Percentiles rank a stretch among this genome's conserved stretches.
Evolutionary conservation across 352 stramenopile genomes (phyloP).

Genomic region (Globisporangium recalcitrans): DNA sequence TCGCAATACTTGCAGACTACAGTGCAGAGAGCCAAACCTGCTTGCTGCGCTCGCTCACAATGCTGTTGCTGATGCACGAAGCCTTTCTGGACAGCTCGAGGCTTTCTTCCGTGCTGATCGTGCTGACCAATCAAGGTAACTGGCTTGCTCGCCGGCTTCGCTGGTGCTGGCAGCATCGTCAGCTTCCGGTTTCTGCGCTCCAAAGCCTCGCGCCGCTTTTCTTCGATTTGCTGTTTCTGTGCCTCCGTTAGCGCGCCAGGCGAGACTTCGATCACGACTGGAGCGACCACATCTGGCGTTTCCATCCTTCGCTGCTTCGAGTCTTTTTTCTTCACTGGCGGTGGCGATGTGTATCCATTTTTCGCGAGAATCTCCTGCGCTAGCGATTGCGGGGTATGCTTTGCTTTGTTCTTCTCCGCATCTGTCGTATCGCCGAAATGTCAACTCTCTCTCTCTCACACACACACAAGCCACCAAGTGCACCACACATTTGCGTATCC

Average conservation of each 20-base stretch:
- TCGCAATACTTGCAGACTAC: too few species aligned
- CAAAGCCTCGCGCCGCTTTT: constrained; percentile 45
- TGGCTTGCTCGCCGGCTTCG: neutral
- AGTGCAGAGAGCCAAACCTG: too few species aligned
- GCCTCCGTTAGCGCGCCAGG: constrained; percentile 47
- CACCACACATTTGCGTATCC: neutral
- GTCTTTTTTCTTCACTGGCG: neutral
- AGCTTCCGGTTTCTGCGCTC: constrained; percentile 39
- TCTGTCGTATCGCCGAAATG: constrained; percentile 23
- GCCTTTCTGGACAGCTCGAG: neutral
- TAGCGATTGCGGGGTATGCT: constrained; percentile 58
- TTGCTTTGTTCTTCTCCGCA: constrained; percentile 36
- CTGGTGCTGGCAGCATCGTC: neutral
- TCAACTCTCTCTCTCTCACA: neutral
- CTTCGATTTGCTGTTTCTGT: constrained; percentile 51
- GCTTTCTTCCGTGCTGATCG: neutral
- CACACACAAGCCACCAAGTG: neutral
- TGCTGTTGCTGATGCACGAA: neutral
- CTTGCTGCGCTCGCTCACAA: neutral
- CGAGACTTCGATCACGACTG: constrained; percentile 18
- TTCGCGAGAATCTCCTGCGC: constrained; percentile 55
- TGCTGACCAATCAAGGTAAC: neutral
- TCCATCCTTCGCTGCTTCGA: neutral
- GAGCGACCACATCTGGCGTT: constrained; percentile 9
- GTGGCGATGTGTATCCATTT: constrained; percentile 43